Percentiles rank a stretch among this genome's conserved stretches.
Conservation (phyloP, 495 filamentous ascomycete species). For the Astrothelium subdiscretum region DNA sequence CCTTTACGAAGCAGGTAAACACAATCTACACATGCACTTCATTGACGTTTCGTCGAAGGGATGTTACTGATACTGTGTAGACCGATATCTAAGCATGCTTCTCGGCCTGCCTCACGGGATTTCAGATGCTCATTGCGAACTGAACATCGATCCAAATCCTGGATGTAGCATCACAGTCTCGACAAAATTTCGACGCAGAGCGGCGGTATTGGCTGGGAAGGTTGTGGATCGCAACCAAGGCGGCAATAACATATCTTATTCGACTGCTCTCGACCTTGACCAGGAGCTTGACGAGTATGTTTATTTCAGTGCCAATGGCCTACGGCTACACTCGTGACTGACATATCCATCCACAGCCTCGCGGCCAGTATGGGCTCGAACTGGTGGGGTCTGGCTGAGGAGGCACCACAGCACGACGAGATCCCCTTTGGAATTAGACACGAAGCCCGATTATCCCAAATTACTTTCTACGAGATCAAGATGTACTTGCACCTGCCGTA, state of each 20-base stretch:
- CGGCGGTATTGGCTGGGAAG: constrained; percentile 35
- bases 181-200: neutral
- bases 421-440: neutral
- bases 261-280: constrained; percentile 36
- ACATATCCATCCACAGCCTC: constrained; percentile 13
- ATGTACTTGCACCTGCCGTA: constrained; percentile 42
- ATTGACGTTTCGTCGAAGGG: neutral
- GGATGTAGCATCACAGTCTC: constrained; percentile 12
- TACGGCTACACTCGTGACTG: neutral
- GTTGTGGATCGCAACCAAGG: constrained; percentile 43
- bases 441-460: neutral
- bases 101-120: constrained; percentile 41
- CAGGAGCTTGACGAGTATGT: constrained; percentile 30
- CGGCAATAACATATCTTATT: constrained; percentile 26
- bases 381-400: constrained; percentile 22
- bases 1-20: neutral
- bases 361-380: constrained; percentile 27
- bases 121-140: constrained; percentile 27
- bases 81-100: constrained; percentile 29
- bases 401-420: constrained; percentile 5
- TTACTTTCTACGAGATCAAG: neutral
- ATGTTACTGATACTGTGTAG: neutral
- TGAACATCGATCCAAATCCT: constrained; percentile 10
- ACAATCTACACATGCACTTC: neutral
- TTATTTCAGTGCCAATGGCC: neutral